A percentile compares a stretch with the other conserved stretches of the same genome.
Evolutionary conservation across 768 basidiomycete species (phyloP).

Genomic region (Lactarius indigo): DNA sequence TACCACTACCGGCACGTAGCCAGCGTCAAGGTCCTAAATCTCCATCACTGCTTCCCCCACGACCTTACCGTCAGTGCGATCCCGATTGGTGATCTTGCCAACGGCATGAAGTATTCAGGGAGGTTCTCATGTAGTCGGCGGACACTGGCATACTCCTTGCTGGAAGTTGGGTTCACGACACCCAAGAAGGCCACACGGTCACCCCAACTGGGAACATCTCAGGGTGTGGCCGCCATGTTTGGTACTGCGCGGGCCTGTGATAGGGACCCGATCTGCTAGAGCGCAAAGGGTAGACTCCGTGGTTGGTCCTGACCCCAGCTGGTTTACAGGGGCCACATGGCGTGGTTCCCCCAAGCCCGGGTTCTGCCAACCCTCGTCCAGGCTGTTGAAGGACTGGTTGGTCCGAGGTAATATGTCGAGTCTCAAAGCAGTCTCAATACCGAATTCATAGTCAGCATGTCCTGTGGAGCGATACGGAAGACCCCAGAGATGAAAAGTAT

Average conservation of each 20-base stretch:
- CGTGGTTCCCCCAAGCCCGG: background rate
- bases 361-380: background rate
- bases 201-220: too few species aligned
- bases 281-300: background rate
- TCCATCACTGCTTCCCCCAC: background rate
- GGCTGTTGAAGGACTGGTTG: background rate
- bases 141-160: too few species aligned
- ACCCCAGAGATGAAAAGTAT: background rate
- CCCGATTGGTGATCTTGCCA: background rate
- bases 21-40: too few species aligned
- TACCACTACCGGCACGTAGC: too few species aligned
- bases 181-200: too few species aligned
- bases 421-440: too few species aligned
- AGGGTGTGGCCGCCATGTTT: too few species aligned
- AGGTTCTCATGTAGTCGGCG: background rate
- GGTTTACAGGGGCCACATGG: background rate
- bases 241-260: background rate
- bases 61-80: background rate
- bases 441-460: background rate
- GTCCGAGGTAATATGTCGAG: background rate
- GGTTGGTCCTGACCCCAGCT: background rate
- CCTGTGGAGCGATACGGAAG: background rate
- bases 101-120: background rate
- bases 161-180: too few species aligned
- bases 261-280: background rate